A percentile compares a stretch with the other conserved stretches of the same genome.
phyloP scores from a whole-genome alignment of 139 green algal species.

The Microglena sp. region DNA sequence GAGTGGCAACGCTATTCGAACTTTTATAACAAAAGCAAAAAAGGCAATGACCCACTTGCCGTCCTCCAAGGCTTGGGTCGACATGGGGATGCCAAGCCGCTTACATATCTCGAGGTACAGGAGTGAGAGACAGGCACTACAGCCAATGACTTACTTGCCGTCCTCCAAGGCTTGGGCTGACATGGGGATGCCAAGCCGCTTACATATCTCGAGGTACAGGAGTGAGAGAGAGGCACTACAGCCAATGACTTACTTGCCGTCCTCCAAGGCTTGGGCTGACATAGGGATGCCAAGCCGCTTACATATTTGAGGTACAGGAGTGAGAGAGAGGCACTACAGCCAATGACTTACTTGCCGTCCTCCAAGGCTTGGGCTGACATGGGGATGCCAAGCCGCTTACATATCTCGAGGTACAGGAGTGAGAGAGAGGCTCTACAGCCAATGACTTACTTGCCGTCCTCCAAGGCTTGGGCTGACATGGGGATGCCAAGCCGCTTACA shows the following conservation, averaged over 20 bases:
- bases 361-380: slow-evolving; percentile 28
- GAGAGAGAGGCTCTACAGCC: slow-evolving; percentile 32
- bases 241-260: no score
- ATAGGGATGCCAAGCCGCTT: no score
- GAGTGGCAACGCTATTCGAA: no score
- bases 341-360: slow-evolving; percentile 17
- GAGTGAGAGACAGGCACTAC: slow-evolving; percentile 38
- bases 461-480: slow-evolving; percentile 24
- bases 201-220: slow-evolving; percentile 50
- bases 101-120: slow-evolving; percentile 50
- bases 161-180: slow-evolving; percentile 24
- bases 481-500: slow-evolving; percentile 35
- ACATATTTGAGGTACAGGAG: no score
- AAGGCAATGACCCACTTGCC: slow-evolving; percentile 14
- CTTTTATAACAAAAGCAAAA: no score
- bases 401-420: slow-evolving; percentile 54
- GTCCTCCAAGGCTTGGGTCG: slow-evolving; percentile 24
- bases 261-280: no score
- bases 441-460: slow-evolving; percentile 21
- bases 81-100: slow-evolving; percentile 36
- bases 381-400: slow-evolving; percentile 30
- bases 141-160: slow-evolving; percentile 13
- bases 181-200: slow-evolving; percentile 35
- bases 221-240: slow-evolving; percentile 40
- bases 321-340: no score